These are phyloP conservation scores for Leptographium procerum DNA, from an alignment of 2,329 filamentous ascomycete species.

Conservation along the genomic window DNA sequence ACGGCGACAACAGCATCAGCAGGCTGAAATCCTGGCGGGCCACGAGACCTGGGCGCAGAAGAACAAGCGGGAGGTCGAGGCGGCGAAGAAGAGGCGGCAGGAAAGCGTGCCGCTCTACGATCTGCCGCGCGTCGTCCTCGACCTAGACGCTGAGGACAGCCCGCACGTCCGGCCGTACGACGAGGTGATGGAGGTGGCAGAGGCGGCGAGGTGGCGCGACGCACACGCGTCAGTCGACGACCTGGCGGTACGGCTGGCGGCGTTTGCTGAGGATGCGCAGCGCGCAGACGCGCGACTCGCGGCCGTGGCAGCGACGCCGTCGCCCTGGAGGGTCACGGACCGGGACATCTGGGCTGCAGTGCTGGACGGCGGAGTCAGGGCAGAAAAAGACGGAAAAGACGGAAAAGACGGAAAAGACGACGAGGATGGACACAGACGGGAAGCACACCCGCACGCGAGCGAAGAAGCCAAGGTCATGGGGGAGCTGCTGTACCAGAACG, in stretches of 20 bases:
- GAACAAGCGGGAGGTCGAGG: background rate
- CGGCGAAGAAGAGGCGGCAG: background rate
- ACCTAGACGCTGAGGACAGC: constrained; percentile 39
- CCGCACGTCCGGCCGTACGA: constrained; percentile 30
- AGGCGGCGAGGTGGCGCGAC: constrained; percentile 19
- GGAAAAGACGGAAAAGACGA: background rate
- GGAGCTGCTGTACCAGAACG: constrained; percentile 16
- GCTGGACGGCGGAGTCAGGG: constrained; percentile 14
- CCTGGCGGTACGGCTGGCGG: constrained; percentile 16
- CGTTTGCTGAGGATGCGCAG: constrained; percentile 18
- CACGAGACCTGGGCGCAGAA: background rate
- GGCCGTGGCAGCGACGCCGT: constrained; percentile 1
- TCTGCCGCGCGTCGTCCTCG: constrained; percentile 32
- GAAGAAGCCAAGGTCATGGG: background rate
- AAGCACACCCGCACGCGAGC: no score
- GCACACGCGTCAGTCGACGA: constrained; percentile 10
- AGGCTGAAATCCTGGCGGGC: background rate
- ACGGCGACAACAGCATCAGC: background rate
- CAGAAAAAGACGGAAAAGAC: background rate
- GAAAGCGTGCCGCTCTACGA: constrained; percentile 19
- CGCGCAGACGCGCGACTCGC: constrained; percentile 6
- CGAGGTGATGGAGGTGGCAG: constrained; percentile 22
- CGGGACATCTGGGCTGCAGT: constrained; percentile 31
- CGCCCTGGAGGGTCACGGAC: constrained; percentile 28
- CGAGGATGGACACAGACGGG: no score